Conservation (phyloP, 2,329 filamentous ascomycete species). For the Mycogone perniciosa region DNA sequence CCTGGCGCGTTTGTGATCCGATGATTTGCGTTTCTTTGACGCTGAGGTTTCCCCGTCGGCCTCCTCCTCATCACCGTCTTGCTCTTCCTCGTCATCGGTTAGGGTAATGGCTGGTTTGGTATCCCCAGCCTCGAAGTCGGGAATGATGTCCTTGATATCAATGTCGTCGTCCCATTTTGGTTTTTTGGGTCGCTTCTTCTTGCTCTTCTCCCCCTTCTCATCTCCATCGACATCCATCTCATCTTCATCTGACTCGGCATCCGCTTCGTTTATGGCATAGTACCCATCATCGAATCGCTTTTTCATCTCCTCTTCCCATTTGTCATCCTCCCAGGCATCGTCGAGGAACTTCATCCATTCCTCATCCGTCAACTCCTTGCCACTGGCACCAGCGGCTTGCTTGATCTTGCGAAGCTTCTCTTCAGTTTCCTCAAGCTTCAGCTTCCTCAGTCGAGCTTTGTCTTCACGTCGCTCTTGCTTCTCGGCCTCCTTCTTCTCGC, state of each 20-base stretch:
- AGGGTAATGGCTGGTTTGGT: slow-evolving; percentile 47
- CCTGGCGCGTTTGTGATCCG: slow-evolving; percentile 54
- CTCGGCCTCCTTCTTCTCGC: slow-evolving; percentile 69
- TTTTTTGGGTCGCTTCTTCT: slow-evolving; percentile 44
- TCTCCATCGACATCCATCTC: slow-evolving; percentile 58
- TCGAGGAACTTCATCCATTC: slow-evolving; percentile 83
- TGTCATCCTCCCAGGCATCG: slow-evolving; percentile 78
- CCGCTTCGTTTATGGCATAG: slow-evolving; percentile 68
- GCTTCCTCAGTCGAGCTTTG: slow-evolving; percentile 72
- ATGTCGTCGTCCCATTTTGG: slow-evolving; percentile 93
- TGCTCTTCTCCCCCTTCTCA: slow-evolving; percentile 39
- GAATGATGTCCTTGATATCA: slow-evolving; percentile 86
- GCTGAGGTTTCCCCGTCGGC: slow-evolving; percentile 37
- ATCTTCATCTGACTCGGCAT: slow-evolving; percentile 58
- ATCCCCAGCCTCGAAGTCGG: slow-evolving; percentile 70
- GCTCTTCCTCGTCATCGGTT: slow-evolving; percentile 37
- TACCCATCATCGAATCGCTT: slow-evolving; percentile 86
- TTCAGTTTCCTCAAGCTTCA: slow-evolving; percentile 88
- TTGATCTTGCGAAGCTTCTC: slow-evolving; percentile 83
- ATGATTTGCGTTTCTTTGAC: slow-evolving; percentile 55
- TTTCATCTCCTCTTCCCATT: slow-evolving; percentile 88
- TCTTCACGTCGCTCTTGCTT: slow-evolving; percentile 72
- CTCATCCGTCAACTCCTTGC: slow-evolving; percentile 60
- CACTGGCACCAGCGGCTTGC: slow-evolving; percentile 73
- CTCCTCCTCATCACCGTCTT: slow-evolving; percentile 31